Evolutionary conservation across 1,284 basidiomycete genomes (phyloP), one percentile per base, ranked within the genome.

Genomic region (Paramarasmius palmivorus): DNA sequence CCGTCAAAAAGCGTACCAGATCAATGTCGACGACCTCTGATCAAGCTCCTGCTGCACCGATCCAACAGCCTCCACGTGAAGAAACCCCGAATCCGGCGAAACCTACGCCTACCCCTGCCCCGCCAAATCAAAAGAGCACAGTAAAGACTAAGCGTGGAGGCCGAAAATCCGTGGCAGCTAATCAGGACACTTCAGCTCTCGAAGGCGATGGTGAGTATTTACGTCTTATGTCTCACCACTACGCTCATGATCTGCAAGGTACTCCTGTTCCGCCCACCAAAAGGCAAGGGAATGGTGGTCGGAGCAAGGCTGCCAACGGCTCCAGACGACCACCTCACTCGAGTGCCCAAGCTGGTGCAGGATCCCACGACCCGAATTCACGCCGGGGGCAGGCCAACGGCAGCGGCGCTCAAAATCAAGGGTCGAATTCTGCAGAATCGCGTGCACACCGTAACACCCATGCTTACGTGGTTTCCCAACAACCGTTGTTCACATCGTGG

Each of bases 401-500:
- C 42, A 50, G 50, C 29, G 61, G 38, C 48, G 63, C 57, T 25
- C 69, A 68, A 54, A 58, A 61, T 41, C 39, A 62, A 56, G 63
- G 65, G 39, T 59, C 62, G 20, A 64, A 57, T 49, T 55, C 49
- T 29, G 65, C 59, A 39, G 70, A 69, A 59, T 69, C 76, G 52
- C 80, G 84, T 57, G 81, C 83, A 56, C 88, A 88, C 67, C 83
- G 84, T 61, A 83, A 86, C 68, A 83, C 86, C 56, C 88, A 90
- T 76, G 85, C 84, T 35, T 89, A 87, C 66, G 84, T 79, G 48
- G 82, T 88, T 48, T 86, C 86, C 15, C 88, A 90, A 63, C 87
- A 89, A 64, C 81, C 86, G 25, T 75, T 91, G 8, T 83, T 84
- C 67, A 86, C 86, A 45, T 86, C 89, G 42, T 98, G 94, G 95